Evolutionary conservation across 192 early-diverging fungal species (phyloP), one percentile per base, ranked within the genome.

Genomic region (Backusella australiensis): DNA sequence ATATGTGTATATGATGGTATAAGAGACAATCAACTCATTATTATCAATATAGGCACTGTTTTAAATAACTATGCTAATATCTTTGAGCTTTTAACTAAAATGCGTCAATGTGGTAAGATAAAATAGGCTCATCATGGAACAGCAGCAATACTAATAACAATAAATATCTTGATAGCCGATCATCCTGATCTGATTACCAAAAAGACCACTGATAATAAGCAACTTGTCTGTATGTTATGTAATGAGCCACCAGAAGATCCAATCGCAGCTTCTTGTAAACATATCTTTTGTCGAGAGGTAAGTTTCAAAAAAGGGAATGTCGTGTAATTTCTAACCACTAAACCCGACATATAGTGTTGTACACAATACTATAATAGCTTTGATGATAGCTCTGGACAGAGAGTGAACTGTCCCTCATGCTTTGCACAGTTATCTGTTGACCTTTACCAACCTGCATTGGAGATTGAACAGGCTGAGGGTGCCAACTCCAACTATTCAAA

Each of bases 61-160:
- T 87, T 97, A 53, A 96, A 96, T 81, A 94, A 97, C 85, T 98
- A 97, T 77, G 95, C 96, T 46, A 93, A 91, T 70, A 96, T 98
- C 69, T 97, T 98, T 81, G 94, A 96, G 82, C 85, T 96, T 11
- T 83, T 98, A 69, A 92, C 87, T 12, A 89, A 93, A 38, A 96
- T 98, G 95, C 82, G 97, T 29, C 90, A 96, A 75, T 93, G 95
- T 36, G 93, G 76, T 77, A 77, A 65, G 70, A 32, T 49, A 35
- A 21, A 32, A n/a, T 69, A 4, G 7, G 21, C 14, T 29, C n/a
- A 38, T 44, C n/a, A 36, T 44, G 11, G 17, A 34, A 14, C 11
- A 56, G 36, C 14, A 39, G 0, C 19, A 32, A 26, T 21, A 34
- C 34, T 11, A 23, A 17, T 49, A 53, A 17, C 39, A 34, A 36